Evolutionary conservation across 768 basidiomycete species (phyloP), one percentile per base, ranked within the genome.

Genomic region (Myochromella boudieri): DNA sequence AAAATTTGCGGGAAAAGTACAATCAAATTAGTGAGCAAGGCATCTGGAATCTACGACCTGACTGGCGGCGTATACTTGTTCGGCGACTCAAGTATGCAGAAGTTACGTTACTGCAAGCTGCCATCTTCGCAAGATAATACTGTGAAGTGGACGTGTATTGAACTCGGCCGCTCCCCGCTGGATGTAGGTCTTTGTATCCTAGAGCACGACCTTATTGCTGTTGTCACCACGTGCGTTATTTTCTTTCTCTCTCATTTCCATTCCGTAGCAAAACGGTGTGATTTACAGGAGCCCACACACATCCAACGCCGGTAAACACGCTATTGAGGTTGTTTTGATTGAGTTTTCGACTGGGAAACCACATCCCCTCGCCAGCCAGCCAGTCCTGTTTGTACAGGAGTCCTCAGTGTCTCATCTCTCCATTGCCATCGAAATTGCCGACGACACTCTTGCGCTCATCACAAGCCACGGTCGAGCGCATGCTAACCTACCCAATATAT

Each of bases 371-470:
- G 74, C 70, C 0, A 49, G 53, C 10, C 52, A 60, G 8, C 53
- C 62, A 1, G 42, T 53, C 7, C 60, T 75, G 17, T 51, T 58
- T n/a, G 65, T 74, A 3, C 45, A 52, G 18, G 56, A 48, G 2
- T 55, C 65, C 1, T 24, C 18, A 0, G 60, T 44, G 50, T 54
- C 56, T 9, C 60, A 57, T 10, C 68, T 70, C 2, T 51, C 60
- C 9, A 58, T 75, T n/a, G 68, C 67, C 9, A 64, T 77, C 24
- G 75, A 76, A 48, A 70, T 75, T 33, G 74, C 75, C 10, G 76
- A 75, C 12, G 65, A 72, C 9, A 59, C 71, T 49, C 58, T 77
- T 2, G 70, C 73, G 1, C 62, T 78, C 1, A 56, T 72, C 5
- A 60, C 70, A 3, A 58, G 62, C 2, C 65, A 64, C 44, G 46